Evolutionary conservation across 768 basidiomycete genomes (phyloP), one percentile per base, ranked within the genome.

Genomic region (Lactarius akahatsu): DNA sequence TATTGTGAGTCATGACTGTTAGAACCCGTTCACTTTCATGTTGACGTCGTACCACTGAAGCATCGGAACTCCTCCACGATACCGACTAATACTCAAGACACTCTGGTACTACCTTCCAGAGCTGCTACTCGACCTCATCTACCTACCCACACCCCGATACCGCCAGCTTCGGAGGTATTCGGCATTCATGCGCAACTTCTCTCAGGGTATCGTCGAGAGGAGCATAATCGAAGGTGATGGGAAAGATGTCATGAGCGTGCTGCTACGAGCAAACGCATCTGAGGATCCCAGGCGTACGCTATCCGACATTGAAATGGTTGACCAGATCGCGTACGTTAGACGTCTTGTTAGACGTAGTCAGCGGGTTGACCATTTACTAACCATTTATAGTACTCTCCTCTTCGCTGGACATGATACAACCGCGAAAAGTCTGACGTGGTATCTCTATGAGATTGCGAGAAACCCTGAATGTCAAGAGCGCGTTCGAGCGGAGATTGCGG

Each of bases 171-270:
- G 61, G n/a, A 13, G 18, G 23, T 63, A 68, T 38, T 41, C 38
- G 2, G 45, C 59, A 13, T 45, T 68, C 28, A 69, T 69, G 63
- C 18, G 34, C 34, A n/a, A 57, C 16, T 64, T 66, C 41, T 69
- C 69, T 4, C 23, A 15, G 38, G 28, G 45, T 0, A 64, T 71
- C 20, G 26, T 69, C 8, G 59, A 65, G 61, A 68, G 69, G 58
- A 56, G 57, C 3, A 50, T 57, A 47, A 55, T 50, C 18, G 30
- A 61, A 30, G 52, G 54, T 16, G 34, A 71, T 41, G 63, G 47
- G 34, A 71, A 69, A 41, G 69, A 73, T 59, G 56, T 71, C 15
- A 63, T 73, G 69, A 73, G 71, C 63, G 60, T 72, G 26, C 57
- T 73, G 28, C 66, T 72, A n/a, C 71, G 64, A 16, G 72, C 71